Conservation (phyloP, 2,329 filamentous ascomycete species). For the Zymoseptoria brevis region DNA sequence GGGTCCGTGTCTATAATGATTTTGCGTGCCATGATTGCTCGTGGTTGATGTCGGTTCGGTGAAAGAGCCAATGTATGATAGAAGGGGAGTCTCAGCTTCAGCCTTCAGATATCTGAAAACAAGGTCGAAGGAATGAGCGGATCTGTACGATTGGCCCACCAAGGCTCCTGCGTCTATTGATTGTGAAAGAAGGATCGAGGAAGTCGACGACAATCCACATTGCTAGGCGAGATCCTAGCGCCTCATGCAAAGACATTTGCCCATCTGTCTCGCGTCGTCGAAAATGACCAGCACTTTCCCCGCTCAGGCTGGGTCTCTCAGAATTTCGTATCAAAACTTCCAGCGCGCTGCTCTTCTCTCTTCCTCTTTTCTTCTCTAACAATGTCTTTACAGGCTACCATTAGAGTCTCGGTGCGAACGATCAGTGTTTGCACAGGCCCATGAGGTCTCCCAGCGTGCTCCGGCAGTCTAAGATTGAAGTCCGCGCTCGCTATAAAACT, state of each 20-base stretch:
- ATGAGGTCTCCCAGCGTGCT: conserved; percentile 80
- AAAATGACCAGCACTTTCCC: neutral
- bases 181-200: neutral
- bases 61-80: neutral
- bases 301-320: neutral
- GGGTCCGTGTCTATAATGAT: conserved; percentile 97
- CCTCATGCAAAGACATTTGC: neutral
- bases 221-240: neutral
- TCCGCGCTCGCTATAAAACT: conserved; percentile 49
- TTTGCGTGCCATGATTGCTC: conserved; percentile 39
- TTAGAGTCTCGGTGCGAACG: conserved; percentile 99
- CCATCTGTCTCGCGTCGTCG: neutral
- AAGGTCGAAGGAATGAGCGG: neutral
- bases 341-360: neutral
- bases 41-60: neutral
- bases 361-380: conserved; percentile 41
- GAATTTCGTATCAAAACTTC: neutral
- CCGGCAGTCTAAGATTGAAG: conserved; percentile 85
- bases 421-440: conserved; percentile 89
- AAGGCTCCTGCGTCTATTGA: neutral
- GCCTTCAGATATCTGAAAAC: neutral
- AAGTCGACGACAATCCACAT: neutral
- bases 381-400: conserved; percentile 80
- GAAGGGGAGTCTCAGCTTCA: neutral
- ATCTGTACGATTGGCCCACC: neutral